Percentiles rank a stretch among this genome's conserved stretches.
Conservation (phyloP, 805 yeast genomes). For the Priceomyces fermenticarens region DNA sequence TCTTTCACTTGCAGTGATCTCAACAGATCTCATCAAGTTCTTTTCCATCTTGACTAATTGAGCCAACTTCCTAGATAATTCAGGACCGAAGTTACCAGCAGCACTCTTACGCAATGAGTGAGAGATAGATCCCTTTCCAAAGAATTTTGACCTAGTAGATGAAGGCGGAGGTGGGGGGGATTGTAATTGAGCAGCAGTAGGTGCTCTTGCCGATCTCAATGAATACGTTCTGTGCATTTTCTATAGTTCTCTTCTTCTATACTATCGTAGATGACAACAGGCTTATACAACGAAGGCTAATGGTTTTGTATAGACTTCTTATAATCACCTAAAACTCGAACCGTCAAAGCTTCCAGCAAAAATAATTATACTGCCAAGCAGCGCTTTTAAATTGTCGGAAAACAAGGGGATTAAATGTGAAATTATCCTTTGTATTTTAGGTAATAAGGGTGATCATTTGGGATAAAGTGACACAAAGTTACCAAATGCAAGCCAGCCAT, state of each 20-base stretch:
- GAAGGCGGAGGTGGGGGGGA: slow-evolving; percentile 82
- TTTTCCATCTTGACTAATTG: slow-evolving; percentile 94
- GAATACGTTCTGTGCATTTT: slow-evolving; percentile 84
- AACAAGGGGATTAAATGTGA: slow-evolving; percentile 6
- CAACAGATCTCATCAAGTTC: slow-evolving; percentile 90
- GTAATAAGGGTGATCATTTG: slow-evolving; percentile 7
- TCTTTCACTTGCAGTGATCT: slow-evolving; percentile 89
- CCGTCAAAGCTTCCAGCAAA: no score
- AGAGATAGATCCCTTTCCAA: slow-evolving; percentile 71
- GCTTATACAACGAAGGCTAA: no score
- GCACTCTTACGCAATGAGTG: slow-evolving; percentile 73
- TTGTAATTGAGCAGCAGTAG: slow-evolving; percentile 77
- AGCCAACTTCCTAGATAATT: slow-evolving; percentile 86
- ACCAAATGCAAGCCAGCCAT: slow-evolving; percentile 6
- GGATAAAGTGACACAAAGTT: slow-evolving; percentile 5
- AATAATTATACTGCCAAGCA: no score
- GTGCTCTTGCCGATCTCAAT: slow-evolving; percentile 73
- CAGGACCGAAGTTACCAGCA: slow-evolving; percentile 94
- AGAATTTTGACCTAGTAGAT: slow-evolving; percentile 67
- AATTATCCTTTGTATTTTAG: slow-evolving; percentile 2
- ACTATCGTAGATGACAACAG: no score
- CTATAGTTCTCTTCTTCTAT: background rate
- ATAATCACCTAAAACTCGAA: no score
- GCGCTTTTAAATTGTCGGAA: slow-evolving; percentile 4
- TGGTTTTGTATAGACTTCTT: no score